A percentile compares a stretch with the other conserved stretches of the same genome.
Evolutionary conservation across 495 filamentous ascomycete genomes (phyloP).

Genomic region (Hyaloscypha finlandica): DNA sequence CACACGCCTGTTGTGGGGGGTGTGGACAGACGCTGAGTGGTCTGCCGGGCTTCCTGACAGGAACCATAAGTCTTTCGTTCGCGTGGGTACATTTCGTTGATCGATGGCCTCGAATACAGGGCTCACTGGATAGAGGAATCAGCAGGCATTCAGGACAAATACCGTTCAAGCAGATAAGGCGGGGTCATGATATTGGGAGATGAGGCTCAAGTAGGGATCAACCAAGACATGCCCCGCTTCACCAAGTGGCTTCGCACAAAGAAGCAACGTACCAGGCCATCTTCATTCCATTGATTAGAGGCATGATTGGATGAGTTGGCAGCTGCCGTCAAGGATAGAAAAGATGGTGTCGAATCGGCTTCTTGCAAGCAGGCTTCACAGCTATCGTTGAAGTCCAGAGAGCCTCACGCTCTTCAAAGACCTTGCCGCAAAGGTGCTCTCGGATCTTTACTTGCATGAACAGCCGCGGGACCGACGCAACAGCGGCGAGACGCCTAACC

Average conservation of each 20-base stretch:
- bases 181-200: conserved; percentile 17
- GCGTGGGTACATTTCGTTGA: conserved; percentile 82
- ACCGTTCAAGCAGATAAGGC: neutral
- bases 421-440: conserved; percentile 20
- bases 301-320: conserved; percentile 40
- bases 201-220: conserved; percentile 9
- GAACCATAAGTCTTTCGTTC: conserved; percentile 70
- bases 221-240: neutral
- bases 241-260: neutral
- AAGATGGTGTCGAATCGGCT: conserved; percentile 8
- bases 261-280: conserved; percentile 56
- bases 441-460: conserved; percentile 21
- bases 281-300: conserved; percentile 57
- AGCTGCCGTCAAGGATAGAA: conserved; percentile 8
- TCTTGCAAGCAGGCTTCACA: conserved; percentile 5
- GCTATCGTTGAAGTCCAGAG: conserved; percentile 27
- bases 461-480: conserved; percentile 17
- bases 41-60: conserved; percentile 78
- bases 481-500: conserved; percentile 10
- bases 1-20: conserved; percentile 55
- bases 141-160: neutral
- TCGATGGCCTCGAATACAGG: conserved; percentile 84
- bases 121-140: conserved; percentile 55
- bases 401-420: conserved; percentile 20
- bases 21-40: conserved; percentile 79